These are phyloP conservation scores for Auricularia sp. DNA, from an alignment of 768 basidiomycete species.

Conservation along the genomic window DNA sequence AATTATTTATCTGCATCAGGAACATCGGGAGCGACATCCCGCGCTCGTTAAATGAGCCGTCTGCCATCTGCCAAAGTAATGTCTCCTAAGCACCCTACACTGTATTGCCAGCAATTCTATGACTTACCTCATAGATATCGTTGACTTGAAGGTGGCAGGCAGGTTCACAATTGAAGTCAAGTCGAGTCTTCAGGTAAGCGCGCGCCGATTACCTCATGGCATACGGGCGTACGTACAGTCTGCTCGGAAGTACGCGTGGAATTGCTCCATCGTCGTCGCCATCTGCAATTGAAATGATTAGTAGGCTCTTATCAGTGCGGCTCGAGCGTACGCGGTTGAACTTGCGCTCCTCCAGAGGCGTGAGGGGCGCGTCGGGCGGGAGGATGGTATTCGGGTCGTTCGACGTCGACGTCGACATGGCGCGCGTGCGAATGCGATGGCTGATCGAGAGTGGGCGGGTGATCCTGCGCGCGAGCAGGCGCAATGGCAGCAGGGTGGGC, in stretches of 20 bases:
- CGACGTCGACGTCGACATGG: neutral
- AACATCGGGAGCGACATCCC: constrained; percentile 35
- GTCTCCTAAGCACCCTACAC: neutral
- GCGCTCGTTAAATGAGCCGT: constrained; percentile 38
- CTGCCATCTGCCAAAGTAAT: constrained; percentile 27
- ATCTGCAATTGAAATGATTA: neutral
- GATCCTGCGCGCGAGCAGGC: no score
- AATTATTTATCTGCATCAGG: constrained; percentile 27
- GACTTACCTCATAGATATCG: constrained; percentile 31
- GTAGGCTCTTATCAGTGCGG: neutral
- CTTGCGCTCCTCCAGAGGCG: neutral
- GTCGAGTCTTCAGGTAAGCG: no score
- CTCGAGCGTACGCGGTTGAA: neutral
- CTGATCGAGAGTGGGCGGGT: no score
- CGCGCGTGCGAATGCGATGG: neutral
- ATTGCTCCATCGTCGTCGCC: neutral
- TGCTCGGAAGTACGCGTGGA: neutral
- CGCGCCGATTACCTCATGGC: no score
- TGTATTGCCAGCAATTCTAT: neutral
- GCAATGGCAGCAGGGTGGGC: no score
- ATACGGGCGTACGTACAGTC: neutral
- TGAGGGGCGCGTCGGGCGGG: neutral
- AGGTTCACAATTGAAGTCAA: neutral
- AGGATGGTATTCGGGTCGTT: neutral
- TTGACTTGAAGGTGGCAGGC: constrained; percentile 24